Evolutionary conservation across 176 grass and related monocot genomes (phyloP).

Genomic region (Elaeis guineensis): DNA sequence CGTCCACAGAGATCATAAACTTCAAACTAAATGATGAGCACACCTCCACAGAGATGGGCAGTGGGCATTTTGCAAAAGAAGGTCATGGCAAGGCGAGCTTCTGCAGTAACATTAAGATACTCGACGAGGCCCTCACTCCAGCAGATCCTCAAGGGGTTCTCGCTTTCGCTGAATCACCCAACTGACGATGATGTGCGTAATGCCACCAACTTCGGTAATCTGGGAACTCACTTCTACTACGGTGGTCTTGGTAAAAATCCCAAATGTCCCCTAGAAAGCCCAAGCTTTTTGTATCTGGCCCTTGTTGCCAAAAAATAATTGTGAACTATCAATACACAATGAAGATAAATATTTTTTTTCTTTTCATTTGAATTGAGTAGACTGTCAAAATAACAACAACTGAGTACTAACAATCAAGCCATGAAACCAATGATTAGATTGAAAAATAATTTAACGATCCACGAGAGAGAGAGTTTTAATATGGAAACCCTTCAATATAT

Average conservation of each 20-base stretch:
- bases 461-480: too few relatives aligned
- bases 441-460: too few relatives aligned
- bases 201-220: constrained; percentile 34
- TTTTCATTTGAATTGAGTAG: too few relatives aligned
- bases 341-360: too few relatives aligned
- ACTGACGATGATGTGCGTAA: constrained; percentile 63
- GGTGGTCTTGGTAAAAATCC: background rate
- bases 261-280: too few relatives aligned
- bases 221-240: constrained; percentile 57
- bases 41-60: constrained; percentile 90
- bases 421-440: too few relatives aligned
- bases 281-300: too few relatives aligned
- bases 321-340: too few relatives aligned
- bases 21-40: constrained; percentile 34
- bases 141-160: constrained; percentile 38
- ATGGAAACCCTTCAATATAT: too few relatives aligned
- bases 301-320: too few relatives aligned
- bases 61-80: constrained; percentile 74
- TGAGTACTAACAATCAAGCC: too few relatives aligned
- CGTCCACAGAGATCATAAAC: constrained; percentile 45
- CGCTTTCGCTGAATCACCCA: constrained; percentile 69
- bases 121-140: constrained; percentile 73
- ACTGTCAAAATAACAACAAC: too few relatives aligned
- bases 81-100: constrained; percentile 85
- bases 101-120: constrained; percentile 77